Evolutionary conservation across 1,284 basidiomycete species (phyloP), one percentile per base, ranked within the genome.

Genomic region (Pyrrhoderma noxium): DNA sequence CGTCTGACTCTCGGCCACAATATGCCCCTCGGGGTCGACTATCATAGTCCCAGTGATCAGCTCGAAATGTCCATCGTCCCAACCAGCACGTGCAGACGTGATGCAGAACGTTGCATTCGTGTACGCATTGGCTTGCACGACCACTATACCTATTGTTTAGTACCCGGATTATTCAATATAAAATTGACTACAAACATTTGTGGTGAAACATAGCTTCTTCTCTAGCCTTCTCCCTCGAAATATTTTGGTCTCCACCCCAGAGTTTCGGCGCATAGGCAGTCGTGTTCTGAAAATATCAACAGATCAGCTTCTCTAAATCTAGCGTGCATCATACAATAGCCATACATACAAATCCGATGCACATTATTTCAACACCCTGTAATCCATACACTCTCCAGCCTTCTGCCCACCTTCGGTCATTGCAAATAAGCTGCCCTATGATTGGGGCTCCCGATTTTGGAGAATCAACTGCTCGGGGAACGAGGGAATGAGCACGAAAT

Each of bases 351-450:
- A 46, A 56, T 16, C 55, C 55, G 14, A 53, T 53, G 11, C 52
- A 53, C 43, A 56, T 53, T 27, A 56, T 53, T 44, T 56, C 55
- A 18, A 45, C 55, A 18, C 55, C 55, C 37, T 56, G 55, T 40
- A 56, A 25, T 14, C 55, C 55, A 41, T 53, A 56, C 43, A 52
- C 52, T 22, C 55, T 18, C 55, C 55, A 56, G 23, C 47, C 51
- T 38, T 56, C 55, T 8, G 45, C 34, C 55, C 55, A 56, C 22
- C 55, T 46, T 25, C 55, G 46, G 25, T 56, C 55, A 35, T 56
- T 56, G 42, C 55, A 56, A 34, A 56, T 56, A 21, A 56, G 39
- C 48, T 54, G 53, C 35, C 52, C 52, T 13, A 56, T 38, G 21
- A 56, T 54, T 5, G 55, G 55, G 27, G 37, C 21, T 13, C 52